Percentiles rank a stretch among this genome's conserved stretches.
Evolutionary conservation across 371 early-diverging fungal species (phyloP).

Genomic region (Rhizopus sp.): DNA sequence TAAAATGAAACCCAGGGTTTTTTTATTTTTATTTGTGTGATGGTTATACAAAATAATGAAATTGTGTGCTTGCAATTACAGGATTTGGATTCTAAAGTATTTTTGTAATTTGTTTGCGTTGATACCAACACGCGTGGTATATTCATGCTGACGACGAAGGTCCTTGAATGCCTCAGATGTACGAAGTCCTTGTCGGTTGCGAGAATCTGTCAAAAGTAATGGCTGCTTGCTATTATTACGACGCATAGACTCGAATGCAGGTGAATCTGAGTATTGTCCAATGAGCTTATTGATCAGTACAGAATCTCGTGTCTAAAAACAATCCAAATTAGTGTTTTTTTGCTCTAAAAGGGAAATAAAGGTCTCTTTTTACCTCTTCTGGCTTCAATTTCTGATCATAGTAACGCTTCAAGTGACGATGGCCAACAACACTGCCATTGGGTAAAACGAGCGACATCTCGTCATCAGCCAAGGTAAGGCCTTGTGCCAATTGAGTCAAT

Average conservation of each 20-base stretch:
- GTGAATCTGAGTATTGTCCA: slow-evolving; percentile 46
- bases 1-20: no score
- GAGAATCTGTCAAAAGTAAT: slow-evolving; percentile 45
- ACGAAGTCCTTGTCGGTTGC: slow-evolving; percentile 19
- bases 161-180: slow-evolving; percentile 55
- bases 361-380: slow-evolving; percentile 47
- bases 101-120: slow-evolving; percentile 86
- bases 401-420: slow-evolving; percentile 79
- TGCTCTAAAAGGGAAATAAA: no score
- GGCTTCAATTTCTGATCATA: slow-evolving; percentile 85
- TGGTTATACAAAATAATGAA: no score
- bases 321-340: slow-evolving; percentile 1
- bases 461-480: slow-evolving; percentile 61
- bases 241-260: slow-evolving; percentile 42
- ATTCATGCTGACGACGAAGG: slow-evolving; percentile 63
- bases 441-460: slow-evolving; percentile 87
- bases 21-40: no score
- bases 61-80: slow-evolving; percentile 34
- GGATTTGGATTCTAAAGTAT: slow-evolving; percentile 81
- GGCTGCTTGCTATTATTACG: slow-evolving; percentile 19
- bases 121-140: slow-evolving; percentile 73
- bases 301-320: slow-evolving; percentile 46
- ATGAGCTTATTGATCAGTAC: slow-evolving; percentile 54
- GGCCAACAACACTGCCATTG: slow-evolving; percentile 81
- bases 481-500: slow-evolving; percentile 34